Evolutionary conservation across 2,329 filamentous ascomycete species (phyloP).

Genomic region (Penicillium brevicompactum): DNA sequence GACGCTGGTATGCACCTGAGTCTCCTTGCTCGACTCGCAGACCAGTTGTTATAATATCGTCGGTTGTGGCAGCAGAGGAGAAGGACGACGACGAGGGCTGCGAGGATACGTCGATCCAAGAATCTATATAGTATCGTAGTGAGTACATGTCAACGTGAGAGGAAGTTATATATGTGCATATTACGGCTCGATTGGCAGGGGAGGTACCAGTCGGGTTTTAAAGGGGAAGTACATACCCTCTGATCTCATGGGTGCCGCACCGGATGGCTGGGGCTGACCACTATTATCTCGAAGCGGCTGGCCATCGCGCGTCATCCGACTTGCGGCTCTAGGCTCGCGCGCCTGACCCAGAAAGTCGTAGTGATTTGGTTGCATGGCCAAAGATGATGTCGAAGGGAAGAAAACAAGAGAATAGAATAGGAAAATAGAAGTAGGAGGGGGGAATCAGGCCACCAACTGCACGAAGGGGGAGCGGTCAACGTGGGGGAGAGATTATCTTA

Average conservation of each 20-base stretch:
- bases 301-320: constrained; percentile 39
- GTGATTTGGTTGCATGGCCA: constrained; percentile 44
- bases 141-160: constrained; percentile 41
- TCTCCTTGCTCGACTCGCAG: constrained; percentile 70
- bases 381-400: neutral
- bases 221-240: constrained; percentile 40
- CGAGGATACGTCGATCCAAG: constrained; percentile 93
- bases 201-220: constrained; percentile 15
- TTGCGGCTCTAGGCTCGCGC: constrained; percentile 33
- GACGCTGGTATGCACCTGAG: constrained; percentile 54
- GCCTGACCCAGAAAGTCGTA: constrained; percentile 42
- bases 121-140: constrained; percentile 66
- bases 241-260: constrained; percentile 42
- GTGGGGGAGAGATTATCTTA: constrained; percentile 28
- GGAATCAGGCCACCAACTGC: constrained; percentile 23
- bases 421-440: constrained; percentile 3
- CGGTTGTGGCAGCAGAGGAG: constrained; percentile 69
- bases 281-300: constrained; percentile 33
- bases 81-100: constrained; percentile 92
- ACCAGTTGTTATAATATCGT: constrained; percentile 90
- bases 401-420: neutral
- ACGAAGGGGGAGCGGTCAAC: constrained; percentile 22
- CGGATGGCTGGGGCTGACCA: constrained; percentile 39
- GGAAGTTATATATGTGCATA: constrained; percentile 19
- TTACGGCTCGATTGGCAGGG: constrained; percentile 20